These are phyloP conservation scores for Xylaria nigripes DNA, from an alignment of 495 filamentous ascomycete species.

Conservation along the genomic window DNA sequence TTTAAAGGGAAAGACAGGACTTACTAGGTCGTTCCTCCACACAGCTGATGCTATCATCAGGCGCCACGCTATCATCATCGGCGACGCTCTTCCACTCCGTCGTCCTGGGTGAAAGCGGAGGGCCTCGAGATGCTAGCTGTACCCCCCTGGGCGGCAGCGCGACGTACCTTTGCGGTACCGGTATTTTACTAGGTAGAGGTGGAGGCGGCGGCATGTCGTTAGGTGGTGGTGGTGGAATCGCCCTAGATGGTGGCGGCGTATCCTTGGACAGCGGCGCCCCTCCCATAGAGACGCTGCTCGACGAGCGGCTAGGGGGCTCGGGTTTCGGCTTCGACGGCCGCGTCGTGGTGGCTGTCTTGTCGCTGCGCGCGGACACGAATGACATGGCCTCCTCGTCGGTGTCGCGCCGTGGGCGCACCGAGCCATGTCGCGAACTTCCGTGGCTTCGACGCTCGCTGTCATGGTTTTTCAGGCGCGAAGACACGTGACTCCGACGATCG, in stretches of 20 bases:
- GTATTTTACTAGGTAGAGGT: background rate
- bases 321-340: constrained; percentile 19
- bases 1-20: background rate
- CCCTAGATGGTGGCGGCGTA: background rate
- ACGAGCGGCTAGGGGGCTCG: constrained; percentile 16
- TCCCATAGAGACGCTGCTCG: constrained; percentile 25
- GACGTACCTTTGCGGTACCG: too few relatives aligned
- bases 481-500: background rate
- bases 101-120: background rate
- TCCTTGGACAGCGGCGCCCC: constrained; percentile 32
- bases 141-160: background rate
- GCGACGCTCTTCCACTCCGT: constrained; percentile 22
- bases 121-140: constrained; percentile 14
- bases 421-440: constrained; percentile 12
- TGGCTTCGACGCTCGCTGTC: constrained; percentile 13
- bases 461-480: background rate
- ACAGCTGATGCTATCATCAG: constrained; percentile 62
- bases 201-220: background rate
- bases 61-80: constrained; percentile 42
- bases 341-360: constrained; percentile 26
- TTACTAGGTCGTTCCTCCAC: constrained; percentile 28
- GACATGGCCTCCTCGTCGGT: constrained; percentile 25
- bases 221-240: background rate
- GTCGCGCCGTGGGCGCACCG: constrained; percentile 12
- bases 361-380: constrained; percentile 33